Evolutionary conservation across 2,329 filamentous ascomycete genomes (phyloP), one percentile per base, ranked within the genome.

Genomic region (Oidium heveae): DNA sequence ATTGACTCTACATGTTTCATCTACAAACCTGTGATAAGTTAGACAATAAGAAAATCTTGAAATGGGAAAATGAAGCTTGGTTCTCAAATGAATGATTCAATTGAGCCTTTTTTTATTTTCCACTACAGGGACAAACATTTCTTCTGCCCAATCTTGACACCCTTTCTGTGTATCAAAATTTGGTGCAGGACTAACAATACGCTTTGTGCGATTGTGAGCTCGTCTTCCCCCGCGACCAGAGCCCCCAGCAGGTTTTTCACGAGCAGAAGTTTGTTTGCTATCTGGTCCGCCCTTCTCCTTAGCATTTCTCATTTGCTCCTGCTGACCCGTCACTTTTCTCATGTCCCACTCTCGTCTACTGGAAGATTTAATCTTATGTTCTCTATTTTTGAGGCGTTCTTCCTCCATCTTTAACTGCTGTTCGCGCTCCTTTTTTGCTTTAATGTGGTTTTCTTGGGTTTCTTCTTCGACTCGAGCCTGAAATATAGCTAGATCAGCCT

Each of bases 401-500:
- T 63, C 62, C 53, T 66, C 64, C 63, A 65, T 63, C 36, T 61
- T 57, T 22, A 60, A 54, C 36, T 58, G 56, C 44, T 62, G 62
- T 50, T 60, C 62, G 46, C 59, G 58, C 54, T 66, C 64, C 49
- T 59, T 59, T 15, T 59, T 57, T 5, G 50, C 55, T 37, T 62
- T 61, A 43, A 59, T 57, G 37, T 44, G 53, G 55, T 73, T 68
- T 55, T 76, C 72, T 59, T 73, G 70, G 22, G 72, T 72, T 0
- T 76, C 73, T 10, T 76, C 67, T 36, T 74, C 73, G 62, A 83
- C 79, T n/a, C 78, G 72, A 56, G 33, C 36, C 34, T 77, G 71
- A 63, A 80, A 82, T 0, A 73, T 74, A 2, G 77, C 77, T 54
- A 75, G 72, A 59, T 84, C 80, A n/a, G 77, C 77, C 67, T 82